Percentiles rank a stretch among this genome's conserved stretches.
These are phyloP conservation scores for Naganishia albida DNA, from an alignment of 1,284 basidiomycete species.

Conservation along the genomic window DNA sequence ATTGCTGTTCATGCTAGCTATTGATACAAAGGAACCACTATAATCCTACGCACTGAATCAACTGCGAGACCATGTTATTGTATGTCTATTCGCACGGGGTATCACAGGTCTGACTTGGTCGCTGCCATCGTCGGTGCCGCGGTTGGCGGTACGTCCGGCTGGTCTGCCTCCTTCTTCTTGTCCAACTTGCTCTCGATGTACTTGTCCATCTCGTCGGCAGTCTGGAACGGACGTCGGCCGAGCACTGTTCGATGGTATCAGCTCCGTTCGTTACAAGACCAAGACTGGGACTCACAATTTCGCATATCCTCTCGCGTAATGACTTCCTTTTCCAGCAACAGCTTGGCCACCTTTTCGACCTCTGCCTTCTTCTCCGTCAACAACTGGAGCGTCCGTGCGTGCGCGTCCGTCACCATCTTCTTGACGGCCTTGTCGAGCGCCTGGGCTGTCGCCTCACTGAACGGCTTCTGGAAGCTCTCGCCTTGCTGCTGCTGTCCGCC, in stretches of 20 bases:
- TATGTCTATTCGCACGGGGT: background rate
- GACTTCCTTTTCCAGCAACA: conserved; percentile 90
- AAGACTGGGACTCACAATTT: conserved; percentile 39
- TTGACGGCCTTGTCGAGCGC: conserved; percentile 84
- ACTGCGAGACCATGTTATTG: background rate
- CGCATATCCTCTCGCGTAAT: conserved; percentile 68
- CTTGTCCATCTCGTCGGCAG: conserved; percentile 88
- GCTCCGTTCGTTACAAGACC: background rate
- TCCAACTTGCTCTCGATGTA: conserved; percentile 68
- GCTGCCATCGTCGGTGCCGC: conserved; percentile 16
- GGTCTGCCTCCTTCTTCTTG: conserved; percentile 33
- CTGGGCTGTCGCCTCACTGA: conserved; percentile 95
- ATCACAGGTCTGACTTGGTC: conserved; percentile 18
- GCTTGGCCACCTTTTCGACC: conserved; percentile 90
- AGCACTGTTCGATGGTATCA: conserved; percentile 56
- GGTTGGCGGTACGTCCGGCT: background rate
- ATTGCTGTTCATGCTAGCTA: conserved; percentile 18
- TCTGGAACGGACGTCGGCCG: conserved; percentile 78
- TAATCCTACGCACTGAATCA: background rate
- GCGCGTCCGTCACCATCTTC: conserved; percentile 90
- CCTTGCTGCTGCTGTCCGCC: conserved; percentile 78
- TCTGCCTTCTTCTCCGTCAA: conserved; percentile 79
- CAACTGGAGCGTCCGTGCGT: conserved; percentile 79
- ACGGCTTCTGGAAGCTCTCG: conserved; percentile 94
- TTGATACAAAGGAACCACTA: conserved; percentile 16